Conservation (phyloP, 1,284 basidiomycete genomes). For the Calocybe gambosa region DNA sequence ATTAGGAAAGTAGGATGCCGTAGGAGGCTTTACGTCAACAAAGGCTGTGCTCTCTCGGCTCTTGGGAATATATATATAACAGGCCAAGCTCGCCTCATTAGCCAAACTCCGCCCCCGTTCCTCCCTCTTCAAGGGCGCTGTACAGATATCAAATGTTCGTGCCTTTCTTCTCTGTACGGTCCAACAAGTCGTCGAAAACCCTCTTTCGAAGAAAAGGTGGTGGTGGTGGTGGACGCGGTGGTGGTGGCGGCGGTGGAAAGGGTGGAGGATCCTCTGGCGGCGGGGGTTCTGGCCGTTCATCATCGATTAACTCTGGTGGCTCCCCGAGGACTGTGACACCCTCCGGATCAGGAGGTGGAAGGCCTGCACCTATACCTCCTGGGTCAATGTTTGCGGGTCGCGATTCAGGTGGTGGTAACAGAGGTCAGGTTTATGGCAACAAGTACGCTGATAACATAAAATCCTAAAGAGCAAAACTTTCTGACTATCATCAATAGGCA, state of each 20-base stretch:
- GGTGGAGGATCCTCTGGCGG: slow-evolving; percentile 18
- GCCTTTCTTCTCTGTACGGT: slow-evolving; percentile 24
- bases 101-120: too few species aligned
- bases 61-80: too few species aligned
- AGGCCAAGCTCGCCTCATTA: too few species aligned
- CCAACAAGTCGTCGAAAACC: slow-evolving; percentile 13
- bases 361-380: slow-evolving; percentile 22
- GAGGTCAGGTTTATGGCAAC: slow-evolving; percentile 28
- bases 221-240: slow-evolving; percentile 21
- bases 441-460: slow-evolving; percentile 17
- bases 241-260: slow-evolving; percentile 19
- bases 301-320: slow-evolving; percentile 12
- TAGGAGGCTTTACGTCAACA: too few species aligned
- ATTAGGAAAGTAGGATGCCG: too few species aligned
- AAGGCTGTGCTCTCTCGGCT: too few species aligned
- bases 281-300: slow-evolving; percentile 14
- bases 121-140: too few species aligned
- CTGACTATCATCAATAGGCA: slow-evolving; percentile 24
- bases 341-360: slow-evolving; percentile 22
- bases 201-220: slow-evolving; percentile 26
- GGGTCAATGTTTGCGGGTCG: slow-evolving; percentile 30
- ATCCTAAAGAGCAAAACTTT: neutral
- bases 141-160: too few species aligned
- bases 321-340: slow-evolving; percentile 8
- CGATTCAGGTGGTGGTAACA: slow-evolving; percentile 27